Percentiles rank a stretch among this genome's conserved stretches.
These are phyloP conservation scores for Corrigiola litoralis DNA, from an alignment of 179 eudicot species.

Conservation along the genomic window DNA sequence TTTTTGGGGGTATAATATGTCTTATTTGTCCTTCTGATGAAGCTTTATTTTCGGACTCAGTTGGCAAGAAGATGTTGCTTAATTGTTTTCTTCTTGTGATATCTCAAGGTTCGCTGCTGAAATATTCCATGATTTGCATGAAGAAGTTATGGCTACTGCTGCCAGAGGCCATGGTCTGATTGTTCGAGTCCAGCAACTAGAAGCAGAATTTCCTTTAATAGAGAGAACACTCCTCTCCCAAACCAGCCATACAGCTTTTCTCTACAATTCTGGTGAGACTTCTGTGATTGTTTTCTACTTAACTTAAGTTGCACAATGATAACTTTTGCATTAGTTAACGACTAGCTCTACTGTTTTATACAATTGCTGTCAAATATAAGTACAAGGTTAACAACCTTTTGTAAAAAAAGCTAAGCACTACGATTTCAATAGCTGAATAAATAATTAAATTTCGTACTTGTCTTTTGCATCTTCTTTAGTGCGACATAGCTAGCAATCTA, in stretches of 20 bases:
- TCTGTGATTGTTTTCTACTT: background rate
- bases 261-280: slow-evolving; percentile 59
- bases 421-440: background rate
- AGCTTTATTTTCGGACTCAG: background rate
- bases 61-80: background rate
- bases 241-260: slow-evolving; percentile 74
- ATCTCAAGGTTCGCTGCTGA: slow-evolving; percentile 87
- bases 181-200: slow-evolving; percentile 87
- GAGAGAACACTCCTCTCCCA: slow-evolving; percentile 87
- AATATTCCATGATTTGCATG: slow-evolving; percentile 91
- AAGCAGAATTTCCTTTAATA: slow-evolving; percentile 69
- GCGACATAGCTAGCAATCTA: background rate
- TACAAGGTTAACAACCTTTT: no score
- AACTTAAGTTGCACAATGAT: background rate
- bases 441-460: background rate
- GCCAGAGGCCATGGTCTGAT: slow-evolving; percentile 80
- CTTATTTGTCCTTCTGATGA: no score
- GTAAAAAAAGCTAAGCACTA: no score
- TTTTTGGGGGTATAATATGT: background rate
- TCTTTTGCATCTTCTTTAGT: background rate
- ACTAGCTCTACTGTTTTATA: background rate
- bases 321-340: slow-evolving; percentile 2
- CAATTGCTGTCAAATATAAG: no score
- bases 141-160: slow-evolving; percentile 91
- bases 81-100: slow-evolving; percentile 6